Evolutionary conservation across 768 basidiomycete species (phyloP), one percentile per base, ranked within the genome.

Genomic region (Tricholoma terreum): DNA sequence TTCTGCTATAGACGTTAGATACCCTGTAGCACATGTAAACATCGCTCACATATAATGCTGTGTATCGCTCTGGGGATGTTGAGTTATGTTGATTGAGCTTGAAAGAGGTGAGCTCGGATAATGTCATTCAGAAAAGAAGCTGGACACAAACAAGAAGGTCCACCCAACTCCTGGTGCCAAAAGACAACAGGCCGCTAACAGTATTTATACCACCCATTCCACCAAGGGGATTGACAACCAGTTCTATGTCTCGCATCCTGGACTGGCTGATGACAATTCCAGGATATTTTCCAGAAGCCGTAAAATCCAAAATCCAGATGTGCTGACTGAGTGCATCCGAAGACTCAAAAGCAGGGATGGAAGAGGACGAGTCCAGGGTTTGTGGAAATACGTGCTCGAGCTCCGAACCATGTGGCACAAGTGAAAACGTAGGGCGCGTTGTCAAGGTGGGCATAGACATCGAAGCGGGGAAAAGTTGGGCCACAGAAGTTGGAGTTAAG

Each of bases 261-360:
- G 80, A 80, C 69, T 91, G 89, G 60, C 83, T 86, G 76, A 91
- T 81, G 12, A 91, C 83, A 43, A 92, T 67, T 19, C 90, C 90
- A 2, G 72, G 71, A 42, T 64, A 67, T 48, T 78, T 72, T 0
- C 81, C 81, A 19, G 77, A 76, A 48, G 77, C 72, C 1, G 88
- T 89, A 63, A 92, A 91, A 66, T 90, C 88, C 21, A 92, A 79
- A 11, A 85, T 74, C 88, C 90, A 92, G 1, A 77, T 72, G 60
- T 78, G 73, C 21, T 75, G 72, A 7, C 62, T 69, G 17, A 58
- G 58, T 21, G 65, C 36, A 5, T 60, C 58, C 17, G 60, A 22
- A 52, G 59, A 52, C 17, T 60, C 58, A 9, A 58, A 53, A 31
- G 59, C 56, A 21, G 64, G 40, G 58, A 68, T 62, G 24, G 65